Base-by-base conservation (phyloP, 2,329 filamentous ascomycete genomes). In the Fusarium sp. region DNA sequence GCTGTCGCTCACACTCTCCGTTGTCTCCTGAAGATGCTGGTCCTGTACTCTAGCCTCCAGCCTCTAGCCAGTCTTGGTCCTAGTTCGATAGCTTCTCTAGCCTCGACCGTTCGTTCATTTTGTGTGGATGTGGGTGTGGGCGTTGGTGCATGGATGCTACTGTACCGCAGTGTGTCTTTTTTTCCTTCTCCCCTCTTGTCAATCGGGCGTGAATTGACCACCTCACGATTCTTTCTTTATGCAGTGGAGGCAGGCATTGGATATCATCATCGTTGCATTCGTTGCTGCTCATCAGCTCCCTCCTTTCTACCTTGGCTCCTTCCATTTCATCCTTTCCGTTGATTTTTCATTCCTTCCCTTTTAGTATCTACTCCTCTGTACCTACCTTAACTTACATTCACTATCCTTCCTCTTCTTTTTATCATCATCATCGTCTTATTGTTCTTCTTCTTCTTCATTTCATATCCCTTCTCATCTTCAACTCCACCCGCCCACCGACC, bases 61-160 rank as follows among this genome's bases (percentile, higher is more conserved):
- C 22, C 38, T 53, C 49, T 45, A 45, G 49, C 60, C 55, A 40
- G 38, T 12, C 50, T 61, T 19, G 50, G 35, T 46, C 43, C 22
- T 57, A 52, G 52, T 49, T 12, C 44, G 35, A 49, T 61, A 61
- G 57, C 40, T 35, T 38, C 40, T 42, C 35, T 58, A 58, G 56
- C 41, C 46, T 58, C 22, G 45, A 52, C 45, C 19, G 47, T 64
- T 42, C 29, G 47, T 42, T 64, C 26, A 46, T 58, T 58, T 52
- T 52, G 40, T 46, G 34, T 38, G 32, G 32, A 29, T 22, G 56
- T 59, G 28, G 48, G 53, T 40, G 45, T 43, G 41, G 35, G 32
- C 47, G 40, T 32, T 39, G 58, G 55, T 36, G 34, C 35, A 41
- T 46, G 32, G 35, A 52, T 44, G 19, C 22, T 38, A 22, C 35